phyloP scores from a whole-genome alignment of 352 stramenopile genomes.

The Plasmopara viticola region DNA sequence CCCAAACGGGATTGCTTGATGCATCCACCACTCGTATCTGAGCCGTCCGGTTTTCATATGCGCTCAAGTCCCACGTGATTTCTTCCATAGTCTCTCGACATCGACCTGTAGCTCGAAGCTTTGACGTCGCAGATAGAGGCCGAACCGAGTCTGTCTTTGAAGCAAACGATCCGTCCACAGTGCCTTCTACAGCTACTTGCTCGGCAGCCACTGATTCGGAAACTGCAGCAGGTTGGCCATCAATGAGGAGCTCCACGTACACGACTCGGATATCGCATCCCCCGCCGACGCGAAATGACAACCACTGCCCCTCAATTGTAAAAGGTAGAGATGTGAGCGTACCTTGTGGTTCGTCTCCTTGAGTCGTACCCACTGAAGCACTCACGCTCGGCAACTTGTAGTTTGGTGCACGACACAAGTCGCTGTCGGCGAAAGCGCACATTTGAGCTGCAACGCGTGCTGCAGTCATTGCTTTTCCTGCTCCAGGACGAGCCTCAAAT shows the following conservation, averaged over 20 bases:
- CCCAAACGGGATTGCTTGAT: slow-evolving; percentile 80
- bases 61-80: slow-evolving; percentile 85
- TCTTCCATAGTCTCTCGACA: slow-evolving; percentile 89
- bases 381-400: slow-evolving; percentile 74
- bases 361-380: slow-evolving; percentile 49
- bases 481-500: slow-evolving; percentile 85
- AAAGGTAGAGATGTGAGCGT: slow-evolving; percentile 94
- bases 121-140: slow-evolving; percentile 34
- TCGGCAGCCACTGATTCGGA: slow-evolving; percentile 27
- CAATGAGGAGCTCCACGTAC: slow-evolving; percentile 94
- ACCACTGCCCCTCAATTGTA: slow-evolving; percentile 77
- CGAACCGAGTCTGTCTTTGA: slow-evolving; percentile 5
- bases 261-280: slow-evolving; percentile 88
- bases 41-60: slow-evolving; percentile 73
- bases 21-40: slow-evolving; percentile 93
- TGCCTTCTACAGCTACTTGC: slow-evolving; percentile 24
- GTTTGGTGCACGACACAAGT: slow-evolving; percentile 50
- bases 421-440: slow-evolving; percentile 68
- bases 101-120: slow-evolving; percentile 79
- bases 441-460: slow-evolving; percentile 25
- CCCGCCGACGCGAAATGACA: slow-evolving; percentile 93
- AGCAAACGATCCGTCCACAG: slow-evolving; percentile 5
- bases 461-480: slow-evolving; percentile 42
- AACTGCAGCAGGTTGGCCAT: slow-evolving; percentile 55
- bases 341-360: slow-evolving; percentile 88